Base-by-base conservation (phyloP, 2,329 filamentous ascomycete genomes). In the Lachnellula cervina region DNA sequence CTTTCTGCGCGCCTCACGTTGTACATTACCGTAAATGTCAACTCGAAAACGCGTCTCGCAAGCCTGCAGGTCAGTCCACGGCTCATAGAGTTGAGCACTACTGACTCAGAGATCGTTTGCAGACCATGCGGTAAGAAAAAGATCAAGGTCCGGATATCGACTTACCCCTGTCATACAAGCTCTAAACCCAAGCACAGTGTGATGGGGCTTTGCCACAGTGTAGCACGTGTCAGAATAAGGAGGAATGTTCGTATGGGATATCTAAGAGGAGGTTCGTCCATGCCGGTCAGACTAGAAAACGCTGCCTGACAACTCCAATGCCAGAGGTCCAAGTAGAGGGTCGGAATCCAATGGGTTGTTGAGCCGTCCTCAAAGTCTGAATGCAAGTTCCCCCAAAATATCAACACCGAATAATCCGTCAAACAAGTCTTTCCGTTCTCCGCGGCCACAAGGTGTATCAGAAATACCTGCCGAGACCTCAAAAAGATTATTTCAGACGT, bases 11-110 rank as follows among this genome's bases (percentile, higher is more conserved):
- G 14, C 21, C 21, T 46, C 44, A 34, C n/a, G 23, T 44, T 21
- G 23, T 46, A 2, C 19, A 46, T 16, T 16, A 5, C 13, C 7
- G 32, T 13, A 14, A 32, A 46, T 46, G 44, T 50, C 59, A 16
- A 45, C 52, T 37, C 60, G 65, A 21, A 67, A 67, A 52, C 62
- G 66, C 25, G 63, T 68, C 7, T 64, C 64, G 11, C 66, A 68
- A 57, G 66, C 66, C 13, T 68, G 66, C 52, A 55, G 61, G 52
- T 51, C 16, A 51, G 53, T 46, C 28, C 9, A 32, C 4, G 25
- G 3, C 8, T 11, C 28, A 32, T 32, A 11, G 28, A 32, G 28
- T 32, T 32, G 28, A 32, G 28, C 8, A 32, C 11, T 32, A 11
- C 28, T 32, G 28, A 32, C 28, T 11, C 3, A 32, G 8, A 32